Conservation (phyloP, 257 asterid genomes). For the Marsdenia floribunda region DNA sequence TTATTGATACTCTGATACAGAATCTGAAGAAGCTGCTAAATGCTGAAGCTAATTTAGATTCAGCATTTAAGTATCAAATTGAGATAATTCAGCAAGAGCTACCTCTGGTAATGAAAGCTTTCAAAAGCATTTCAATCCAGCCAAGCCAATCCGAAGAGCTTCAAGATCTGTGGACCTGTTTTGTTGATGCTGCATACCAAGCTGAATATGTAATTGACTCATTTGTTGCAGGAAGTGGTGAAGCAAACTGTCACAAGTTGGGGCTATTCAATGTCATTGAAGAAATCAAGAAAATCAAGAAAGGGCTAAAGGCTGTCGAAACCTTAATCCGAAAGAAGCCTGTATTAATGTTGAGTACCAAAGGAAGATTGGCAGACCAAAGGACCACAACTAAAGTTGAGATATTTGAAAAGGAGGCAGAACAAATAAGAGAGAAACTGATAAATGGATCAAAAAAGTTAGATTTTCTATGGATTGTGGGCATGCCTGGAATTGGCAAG, state of each 20-base stretch:
- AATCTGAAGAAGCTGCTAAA: background rate
- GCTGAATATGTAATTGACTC: constrained; percentile 1
- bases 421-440: background rate
- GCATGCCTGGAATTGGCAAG: background rate
- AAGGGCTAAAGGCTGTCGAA: background rate
- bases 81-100: background rate
- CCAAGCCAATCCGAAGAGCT: background rate
- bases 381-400: no score
- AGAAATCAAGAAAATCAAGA: background rate
- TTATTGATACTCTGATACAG: background rate
- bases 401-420: background rate
- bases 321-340: background rate
- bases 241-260: background rate
- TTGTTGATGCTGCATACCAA: background rate
- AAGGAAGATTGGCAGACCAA: background rate
- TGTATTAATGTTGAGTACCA: background rate
- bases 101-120: background rate
- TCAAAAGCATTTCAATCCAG: background rate
- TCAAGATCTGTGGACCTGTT: background rate
- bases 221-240: background rate
- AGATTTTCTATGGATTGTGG: background rate
- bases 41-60: background rate
- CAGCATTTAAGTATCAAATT: background rate
- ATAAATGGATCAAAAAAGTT: background rate
- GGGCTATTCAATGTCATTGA: background rate